These are phyloP conservation scores for Crithidia expoeki DNA, from an alignment of 208 protist species.

Conservation along the genomic window DNA sequence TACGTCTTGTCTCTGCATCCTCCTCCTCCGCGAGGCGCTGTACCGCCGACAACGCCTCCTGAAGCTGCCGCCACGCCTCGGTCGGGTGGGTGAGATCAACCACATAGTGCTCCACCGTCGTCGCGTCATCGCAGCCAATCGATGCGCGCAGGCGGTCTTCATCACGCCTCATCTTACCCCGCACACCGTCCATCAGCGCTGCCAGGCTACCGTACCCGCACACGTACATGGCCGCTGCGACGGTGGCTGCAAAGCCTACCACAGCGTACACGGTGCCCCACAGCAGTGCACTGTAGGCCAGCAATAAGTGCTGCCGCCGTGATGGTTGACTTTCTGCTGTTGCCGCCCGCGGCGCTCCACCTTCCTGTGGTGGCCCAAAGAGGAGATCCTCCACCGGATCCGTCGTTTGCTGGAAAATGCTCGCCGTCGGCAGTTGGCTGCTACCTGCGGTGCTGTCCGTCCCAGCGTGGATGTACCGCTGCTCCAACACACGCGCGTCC, in stretches of 20 bases:
- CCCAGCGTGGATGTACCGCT: conserved; percentile 36
- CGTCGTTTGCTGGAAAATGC: conserved; percentile 37
- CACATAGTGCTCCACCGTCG: conserved; percentile 52
- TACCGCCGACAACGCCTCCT: conserved; percentile 61
- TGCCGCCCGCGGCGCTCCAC: conserved; percentile 10
- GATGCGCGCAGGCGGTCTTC: conserved; percentile 32
- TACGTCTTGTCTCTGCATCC: neutral
- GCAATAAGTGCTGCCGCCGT: conserved; percentile 51
- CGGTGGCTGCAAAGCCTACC: conserved; percentile 42
- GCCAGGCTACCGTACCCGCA: conserved; percentile 55
- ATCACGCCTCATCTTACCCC: conserved; percentile 48
- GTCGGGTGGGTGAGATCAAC: conserved; percentile 69
- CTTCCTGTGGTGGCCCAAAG: conserved; percentile 31
- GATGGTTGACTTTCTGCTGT: neutral
- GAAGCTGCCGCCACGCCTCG: conserved; percentile 48
- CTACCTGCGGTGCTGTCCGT: neutral
- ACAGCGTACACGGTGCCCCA: conserved; percentile 77
- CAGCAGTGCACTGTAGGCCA: conserved; percentile 74
- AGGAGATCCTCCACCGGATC: conserved; percentile 52
- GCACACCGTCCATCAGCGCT: conserved; percentile 48
- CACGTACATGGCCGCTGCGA: conserved; percentile 52
- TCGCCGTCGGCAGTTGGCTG: neutral
- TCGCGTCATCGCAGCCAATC: neutral
- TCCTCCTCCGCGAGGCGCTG: conserved; percentile 29
- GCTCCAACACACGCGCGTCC: conserved; percentile 57